phyloP scores from a whole-genome alignment of 176 grass and related monocot genomes.

The Eleusine coracana region DNA sequence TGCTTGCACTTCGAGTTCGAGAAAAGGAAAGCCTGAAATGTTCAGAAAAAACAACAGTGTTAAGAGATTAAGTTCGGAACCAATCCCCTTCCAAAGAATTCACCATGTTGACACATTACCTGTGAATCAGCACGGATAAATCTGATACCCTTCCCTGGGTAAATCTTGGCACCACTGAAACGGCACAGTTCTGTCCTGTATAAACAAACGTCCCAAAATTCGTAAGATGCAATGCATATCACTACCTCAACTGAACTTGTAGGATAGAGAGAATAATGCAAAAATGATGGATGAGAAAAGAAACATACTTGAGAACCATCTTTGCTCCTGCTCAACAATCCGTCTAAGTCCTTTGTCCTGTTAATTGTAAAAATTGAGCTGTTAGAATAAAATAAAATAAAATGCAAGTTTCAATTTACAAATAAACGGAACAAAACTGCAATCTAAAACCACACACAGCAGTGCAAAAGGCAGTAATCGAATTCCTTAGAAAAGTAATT shows the following conservation, averaged over 20 bases:
- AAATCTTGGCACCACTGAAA: slow-evolving; percentile 90
- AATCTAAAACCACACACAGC: background rate
- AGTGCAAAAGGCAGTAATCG: background rate
- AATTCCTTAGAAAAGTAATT: background rate
- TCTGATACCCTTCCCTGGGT: slow-evolving; percentile 87
- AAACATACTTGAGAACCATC: slow-evolving; percentile 52
- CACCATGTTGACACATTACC: slow-evolving; percentile 30
- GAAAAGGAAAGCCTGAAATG: slow-evolving; percentile 41
- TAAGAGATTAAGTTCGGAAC: too few relatives aligned
- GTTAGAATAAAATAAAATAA: background rate
- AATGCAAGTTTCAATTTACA: background rate
- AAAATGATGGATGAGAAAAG: too few relatives aligned
- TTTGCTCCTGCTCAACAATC: slow-evolving; percentile 12
- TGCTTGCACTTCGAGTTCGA: slow-evolving; percentile 45
- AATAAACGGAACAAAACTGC: background rate
- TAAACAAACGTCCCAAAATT: background rate
- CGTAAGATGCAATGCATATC: background rate
- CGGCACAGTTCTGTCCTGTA: slow-evolving; percentile 89
- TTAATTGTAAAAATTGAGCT: background rate
- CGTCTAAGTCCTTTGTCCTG: background rate
- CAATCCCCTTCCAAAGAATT: too few relatives aligned
- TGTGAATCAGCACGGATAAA: slow-evolving; percentile 84
- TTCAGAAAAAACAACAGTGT: too few relatives aligned
- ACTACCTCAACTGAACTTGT: background rate
- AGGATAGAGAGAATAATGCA: background rate